These are phyloP conservation scores for Candida peoriensis DNA, from an alignment of 805 yeast species.

Conservation along the genomic window DNA sequence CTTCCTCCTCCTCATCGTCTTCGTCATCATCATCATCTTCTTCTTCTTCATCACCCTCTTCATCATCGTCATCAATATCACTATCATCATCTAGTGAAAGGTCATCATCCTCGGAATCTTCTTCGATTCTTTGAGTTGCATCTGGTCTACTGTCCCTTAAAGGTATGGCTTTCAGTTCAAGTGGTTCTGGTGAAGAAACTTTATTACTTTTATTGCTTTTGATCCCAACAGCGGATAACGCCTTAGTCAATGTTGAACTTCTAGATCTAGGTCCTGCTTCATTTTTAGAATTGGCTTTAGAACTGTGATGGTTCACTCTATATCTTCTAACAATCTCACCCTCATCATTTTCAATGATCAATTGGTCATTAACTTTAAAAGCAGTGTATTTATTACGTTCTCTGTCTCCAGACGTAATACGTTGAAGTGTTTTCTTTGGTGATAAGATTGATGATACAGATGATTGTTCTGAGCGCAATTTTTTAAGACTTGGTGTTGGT, in stretches of 20 bases:
- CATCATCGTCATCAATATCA: conserved; percentile 18
- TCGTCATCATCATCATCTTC: conserved; percentile 26
- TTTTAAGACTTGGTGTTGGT: conserved; percentile 6
- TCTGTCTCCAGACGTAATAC: conserved; percentile 5
- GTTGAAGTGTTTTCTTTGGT: conserved; percentile 11
- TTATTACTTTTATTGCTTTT: conserved; percentile 18
- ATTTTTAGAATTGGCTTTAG: conserved; percentile 2
- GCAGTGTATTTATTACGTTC: conserved; percentile 44
- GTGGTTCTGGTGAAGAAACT: not conserved
- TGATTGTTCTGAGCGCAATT: conserved; percentile 15
- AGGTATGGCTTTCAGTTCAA: not conserved
- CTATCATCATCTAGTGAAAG: conserved; percentile 16
- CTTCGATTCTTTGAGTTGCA: conserved; percentile 23
- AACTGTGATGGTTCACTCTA: conserved; percentile 54
- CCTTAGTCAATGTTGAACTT: conserved; percentile 38
- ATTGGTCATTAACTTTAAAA: conserved; percentile 69
- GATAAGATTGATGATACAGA: conserved; percentile 17
- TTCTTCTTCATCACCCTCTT: conserved; percentile 19
- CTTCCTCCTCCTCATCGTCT: conserved; percentile 28
- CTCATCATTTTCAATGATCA: conserved; percentile 83
- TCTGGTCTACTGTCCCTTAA: conserved; percentile 7
- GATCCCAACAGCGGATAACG: conserved; percentile 53
- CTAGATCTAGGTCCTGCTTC: conserved; percentile 19
- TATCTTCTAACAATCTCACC: conserved; percentile 90
- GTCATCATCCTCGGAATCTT: conserved; percentile 15